Conservation (phyloP, 768 basidiomycete genomes). For the Dioszegia hungarica region DNA sequence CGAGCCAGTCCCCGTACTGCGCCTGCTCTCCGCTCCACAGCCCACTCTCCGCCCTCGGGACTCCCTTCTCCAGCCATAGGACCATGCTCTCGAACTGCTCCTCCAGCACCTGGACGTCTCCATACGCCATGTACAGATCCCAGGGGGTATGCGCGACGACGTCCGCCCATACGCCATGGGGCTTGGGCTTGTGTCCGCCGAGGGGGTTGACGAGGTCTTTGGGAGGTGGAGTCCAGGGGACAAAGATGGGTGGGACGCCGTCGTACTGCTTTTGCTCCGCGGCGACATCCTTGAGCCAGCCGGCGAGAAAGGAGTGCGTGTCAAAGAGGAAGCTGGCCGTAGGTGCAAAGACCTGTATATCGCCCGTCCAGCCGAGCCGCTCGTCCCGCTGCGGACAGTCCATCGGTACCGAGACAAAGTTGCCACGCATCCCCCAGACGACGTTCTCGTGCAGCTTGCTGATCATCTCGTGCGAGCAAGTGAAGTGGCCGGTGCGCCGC, state of each 20-base stretch:
- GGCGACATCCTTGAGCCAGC: constrained; percentile 38
- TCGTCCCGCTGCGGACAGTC: constrained; percentile 49
- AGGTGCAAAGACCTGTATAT: constrained; percentile 42
- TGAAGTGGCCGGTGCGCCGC: constrained; percentile 31
- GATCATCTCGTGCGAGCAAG: constrained; percentile 32
- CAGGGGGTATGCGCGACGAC: constrained; percentile 30
- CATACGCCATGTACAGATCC: constrained; percentile 30
- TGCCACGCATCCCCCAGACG: constrained; percentile 33
- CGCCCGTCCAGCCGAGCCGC: constrained; percentile 47
- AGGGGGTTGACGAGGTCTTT: neutral
- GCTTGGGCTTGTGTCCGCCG: neutral
- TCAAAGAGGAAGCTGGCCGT: constrained; percentile 41
- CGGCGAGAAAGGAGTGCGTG: constrained; percentile 23
- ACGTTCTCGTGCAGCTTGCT: constrained; percentile 34
- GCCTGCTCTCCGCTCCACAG: constrained; percentile 12
- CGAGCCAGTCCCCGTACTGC: constrained; percentile 44
- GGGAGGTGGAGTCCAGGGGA: constrained; percentile 20
- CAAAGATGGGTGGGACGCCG: constrained; percentile 27
- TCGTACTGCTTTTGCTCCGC: constrained; percentile 27
- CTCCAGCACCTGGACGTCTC: constrained; percentile 23
- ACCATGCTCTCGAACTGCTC: constrained; percentile 33
- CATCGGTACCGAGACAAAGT: constrained; percentile 40
- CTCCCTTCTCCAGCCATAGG: constrained; percentile 40
- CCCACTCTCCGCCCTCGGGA: constrained; percentile 20
- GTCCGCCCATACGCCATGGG: constrained; percentile 34